Evolutionary conservation across 2,329 filamentous ascomycete species (phyloP).

Genomic region (Aureobasidium sp.): DNA sequence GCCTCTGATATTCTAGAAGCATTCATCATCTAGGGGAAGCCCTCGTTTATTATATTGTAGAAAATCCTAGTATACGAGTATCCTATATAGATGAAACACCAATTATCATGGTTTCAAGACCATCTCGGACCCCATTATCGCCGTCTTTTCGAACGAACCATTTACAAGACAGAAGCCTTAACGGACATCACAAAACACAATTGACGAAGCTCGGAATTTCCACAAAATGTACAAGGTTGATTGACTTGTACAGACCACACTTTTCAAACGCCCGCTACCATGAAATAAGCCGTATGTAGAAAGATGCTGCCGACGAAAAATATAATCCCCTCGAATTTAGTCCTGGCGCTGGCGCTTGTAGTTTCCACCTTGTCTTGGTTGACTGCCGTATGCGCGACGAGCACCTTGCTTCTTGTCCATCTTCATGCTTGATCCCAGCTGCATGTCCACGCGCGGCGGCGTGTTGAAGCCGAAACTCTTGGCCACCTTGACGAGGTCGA

Average conservation of each 20-base stretch:
- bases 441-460: slow-evolving; percentile 73
- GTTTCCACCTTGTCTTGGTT: slow-evolving; percentile 53
- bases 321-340: neutral
- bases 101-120: neutral
- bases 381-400: slow-evolving; percentile 68
- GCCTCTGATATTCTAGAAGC: neutral
- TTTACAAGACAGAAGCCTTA: neutral
- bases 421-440: slow-evolving; percentile 68
- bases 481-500: slow-evolving; percentile 76
- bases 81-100: neutral
- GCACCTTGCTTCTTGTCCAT: slow-evolving; percentile 59
- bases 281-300: neutral
- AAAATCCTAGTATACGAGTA: neutral
- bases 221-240: neutral
- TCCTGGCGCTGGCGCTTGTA: slow-evolving; percentile 16
- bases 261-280: slow-evolving; percentile 16
- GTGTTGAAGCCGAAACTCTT: slow-evolving; percentile 76
- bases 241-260: slow-evolving; percentile 1
- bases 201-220: neutral
- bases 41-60: neutral
- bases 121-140: neutral
- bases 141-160: neutral
- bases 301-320: neutral
- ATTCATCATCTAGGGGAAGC: neutral
- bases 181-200: neutral